These are phyloP conservation scores for Cyclostephanos tholiformis DNA, from an alignment of 108 stramenopile species.

Conservation along the genomic window DNA sequence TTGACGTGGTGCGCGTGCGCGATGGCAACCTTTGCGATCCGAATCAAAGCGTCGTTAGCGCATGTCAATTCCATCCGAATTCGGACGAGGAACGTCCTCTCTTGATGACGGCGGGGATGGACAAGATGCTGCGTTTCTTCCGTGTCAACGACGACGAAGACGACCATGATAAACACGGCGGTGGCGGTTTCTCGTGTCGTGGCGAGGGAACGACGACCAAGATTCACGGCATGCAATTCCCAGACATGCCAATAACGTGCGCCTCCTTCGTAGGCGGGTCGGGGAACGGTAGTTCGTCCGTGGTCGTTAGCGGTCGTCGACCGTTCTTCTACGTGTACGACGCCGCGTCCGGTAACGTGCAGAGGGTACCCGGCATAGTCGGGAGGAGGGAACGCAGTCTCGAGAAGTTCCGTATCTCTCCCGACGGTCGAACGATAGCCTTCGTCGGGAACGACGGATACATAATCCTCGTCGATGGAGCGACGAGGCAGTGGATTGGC, in stretches of 20 bases:
- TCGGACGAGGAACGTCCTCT: slow-evolving; percentile 65
- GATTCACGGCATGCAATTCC: slow-evolving; percentile 91
- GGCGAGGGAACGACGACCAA: slow-evolving; percentile 40
- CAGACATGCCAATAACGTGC: slow-evolving; percentile 87
- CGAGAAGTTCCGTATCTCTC: slow-evolving; percentile 83
- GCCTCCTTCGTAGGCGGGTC: slow-evolving; percentile 83
- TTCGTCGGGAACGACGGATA: slow-evolving; percentile 96
- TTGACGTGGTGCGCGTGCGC: slow-evolving; percentile 69
- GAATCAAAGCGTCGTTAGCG: slow-evolving; percentile 72
- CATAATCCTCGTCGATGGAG: slow-evolving; percentile 81
- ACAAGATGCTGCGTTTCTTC: slow-evolving; percentile 93
- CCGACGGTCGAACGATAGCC: slow-evolving; percentile 82
- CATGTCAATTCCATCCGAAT: slow-evolving; percentile 85
- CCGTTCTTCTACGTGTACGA: slow-evolving; percentile 94
- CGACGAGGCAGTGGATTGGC: slow-evolving; percentile 83
- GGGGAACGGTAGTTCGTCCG: slow-evolving; percentile 47
- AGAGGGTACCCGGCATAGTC: slow-evolving; percentile 64
- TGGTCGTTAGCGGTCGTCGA: slow-evolving; percentile 88
- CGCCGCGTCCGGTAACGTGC: slow-evolving; percentile 79
- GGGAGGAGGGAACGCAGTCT: slow-evolving; percentile 84
- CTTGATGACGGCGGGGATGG: slow-evolving; percentile 83
- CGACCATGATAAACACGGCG: slow-evolving; percentile 59
- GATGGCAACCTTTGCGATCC: slow-evolving; percentile 88
- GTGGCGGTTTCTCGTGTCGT: slow-evolving; percentile 53
- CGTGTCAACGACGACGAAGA: slow-evolving; percentile 78